These are phyloP conservation scores for Phytophthora fragariae DNA, from an alignment of 352 stramenopile genomes.

Conservation along the genomic window DNA sequence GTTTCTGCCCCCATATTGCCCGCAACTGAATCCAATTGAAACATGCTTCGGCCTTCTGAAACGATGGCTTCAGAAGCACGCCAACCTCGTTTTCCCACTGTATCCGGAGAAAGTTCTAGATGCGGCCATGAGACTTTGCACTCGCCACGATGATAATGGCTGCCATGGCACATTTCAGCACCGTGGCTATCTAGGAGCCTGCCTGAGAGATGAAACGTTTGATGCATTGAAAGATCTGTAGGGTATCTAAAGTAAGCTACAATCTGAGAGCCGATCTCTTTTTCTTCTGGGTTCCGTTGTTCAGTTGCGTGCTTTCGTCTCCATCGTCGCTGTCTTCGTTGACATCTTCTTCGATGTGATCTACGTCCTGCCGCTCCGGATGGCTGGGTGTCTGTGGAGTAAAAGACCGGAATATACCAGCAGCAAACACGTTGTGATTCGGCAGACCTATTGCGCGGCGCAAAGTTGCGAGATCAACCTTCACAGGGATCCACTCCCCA, in stretches of 20 bases:
- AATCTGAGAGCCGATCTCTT: background rate
- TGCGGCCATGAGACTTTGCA: constrained; percentile 6
- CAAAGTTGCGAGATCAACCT: background rate
- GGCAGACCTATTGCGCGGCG: background rate
- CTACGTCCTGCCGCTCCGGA: background rate
- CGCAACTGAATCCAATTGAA: constrained; percentile 21
- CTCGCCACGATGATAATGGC: constrained; percentile 5
- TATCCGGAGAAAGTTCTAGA: constrained; percentile 8
- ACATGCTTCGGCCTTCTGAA: constrained; percentile 8
- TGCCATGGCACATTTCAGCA: background rate
- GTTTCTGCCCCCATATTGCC: background rate
- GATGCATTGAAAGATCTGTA: background rate
- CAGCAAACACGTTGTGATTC: background rate
- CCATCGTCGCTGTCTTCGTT: background rate
- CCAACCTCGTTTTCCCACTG: constrained; percentile 4
- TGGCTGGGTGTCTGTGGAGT: background rate
- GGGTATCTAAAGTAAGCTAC: background rate
- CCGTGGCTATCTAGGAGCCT: constrained; percentile 1
- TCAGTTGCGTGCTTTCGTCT: background rate
- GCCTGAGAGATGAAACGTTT: constrained; percentile 1
- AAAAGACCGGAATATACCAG: background rate
- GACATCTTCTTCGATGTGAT: background rate
- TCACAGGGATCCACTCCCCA: constrained; percentile 4
- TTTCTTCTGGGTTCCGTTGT: background rate
- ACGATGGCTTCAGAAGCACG: constrained; percentile 7